phyloP scores from a whole-genome alignment of 2,329 filamentous ascomycete genomes.

The Cladophialophora yegresii region DNA sequence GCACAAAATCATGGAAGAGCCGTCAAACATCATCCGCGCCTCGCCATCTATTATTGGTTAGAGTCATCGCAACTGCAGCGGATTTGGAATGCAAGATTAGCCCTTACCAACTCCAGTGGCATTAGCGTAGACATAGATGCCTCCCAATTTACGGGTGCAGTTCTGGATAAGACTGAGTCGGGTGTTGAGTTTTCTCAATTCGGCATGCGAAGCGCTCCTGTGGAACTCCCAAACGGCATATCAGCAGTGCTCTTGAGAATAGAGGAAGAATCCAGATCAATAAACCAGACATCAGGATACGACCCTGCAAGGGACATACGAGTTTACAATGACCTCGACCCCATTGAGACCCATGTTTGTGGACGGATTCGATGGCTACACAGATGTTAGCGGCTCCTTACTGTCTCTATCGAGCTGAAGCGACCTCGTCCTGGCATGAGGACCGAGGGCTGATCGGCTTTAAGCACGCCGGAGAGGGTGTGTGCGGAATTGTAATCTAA shows the following conservation, averaged over 20 bases:
- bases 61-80: not conserved
- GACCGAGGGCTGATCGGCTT: not conserved
- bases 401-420: not conserved
- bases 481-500: not conserved
- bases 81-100: not conserved
- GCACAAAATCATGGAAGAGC: conserved; percentile 35
- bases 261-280: not conserved
- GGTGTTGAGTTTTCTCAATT: conserved; percentile 66
- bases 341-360: conserved; percentile 57
- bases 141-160: conserved; percentile 55
- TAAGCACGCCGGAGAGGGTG: not conserved
- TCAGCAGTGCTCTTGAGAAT: not conserved
- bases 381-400: not conserved
- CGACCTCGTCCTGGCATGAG: not conserved
- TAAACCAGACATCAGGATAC: not conserved
- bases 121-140: conserved; percentile 61
- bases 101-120: conserved; percentile 48
- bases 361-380: conserved; percentile 23
- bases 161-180: conserved; percentile 66
- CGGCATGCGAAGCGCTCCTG: conserved; percentile 64
- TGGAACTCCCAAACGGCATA: not conserved
- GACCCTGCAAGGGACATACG: conserved; percentile 34
- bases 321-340: conserved; percentile 70
- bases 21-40: conserved; percentile 32
- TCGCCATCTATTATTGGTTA: conserved; percentile 19